Evolutionary conservation across 768 basidiomycete genomes (phyloP), one percentile per base, ranked within the genome.

Genomic region (Podaxis pistillaris): DNA sequence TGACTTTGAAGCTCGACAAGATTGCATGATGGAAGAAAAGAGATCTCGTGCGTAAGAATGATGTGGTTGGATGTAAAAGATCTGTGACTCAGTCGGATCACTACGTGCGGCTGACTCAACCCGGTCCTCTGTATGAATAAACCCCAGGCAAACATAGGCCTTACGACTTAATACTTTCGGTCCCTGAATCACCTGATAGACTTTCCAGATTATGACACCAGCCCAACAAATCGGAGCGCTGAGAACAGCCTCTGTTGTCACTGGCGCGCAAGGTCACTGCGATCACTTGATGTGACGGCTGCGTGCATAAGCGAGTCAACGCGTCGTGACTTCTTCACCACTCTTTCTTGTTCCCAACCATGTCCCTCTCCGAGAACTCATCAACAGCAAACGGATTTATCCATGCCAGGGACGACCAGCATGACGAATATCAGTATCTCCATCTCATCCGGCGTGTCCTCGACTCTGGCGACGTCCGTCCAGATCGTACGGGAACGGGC

Each of bases 401-500:
- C 15, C 22, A n/a, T 41, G 26, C 58, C 33, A 19, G 8, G 4
- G 50, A 50, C 1, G 9, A 26, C 4, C 68, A 69, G 54, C 91
- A 93, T 75, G 94, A 97, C 68, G 96, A 99, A 74, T 69, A 85
- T 49, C 96, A 98, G 73, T 98, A 99, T 72, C 86, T 97, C 46
- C 73, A 83, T 62, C 87, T 99, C 68, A 91, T 98, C 61, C 76
- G 83, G 60, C 81, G 81, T 64, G 89, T 96, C 65, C 81, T 98
- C 46, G 80, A 85, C 44, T 80, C 81, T 0, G 96, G 96, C 11
- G 93, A 93, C 62, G 65, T 75, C 9, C 88, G 96, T 36, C 86
- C 90, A 60, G 96, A 99, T 71, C 87, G 96, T 54, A 99, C 96
- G 0, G 96, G 96, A 17, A 98, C 96, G 0, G 96, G 96, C 58